Base-by-base conservation (phyloP, 257 asterid genomes). In the Euphrasia confusa region DNA sequence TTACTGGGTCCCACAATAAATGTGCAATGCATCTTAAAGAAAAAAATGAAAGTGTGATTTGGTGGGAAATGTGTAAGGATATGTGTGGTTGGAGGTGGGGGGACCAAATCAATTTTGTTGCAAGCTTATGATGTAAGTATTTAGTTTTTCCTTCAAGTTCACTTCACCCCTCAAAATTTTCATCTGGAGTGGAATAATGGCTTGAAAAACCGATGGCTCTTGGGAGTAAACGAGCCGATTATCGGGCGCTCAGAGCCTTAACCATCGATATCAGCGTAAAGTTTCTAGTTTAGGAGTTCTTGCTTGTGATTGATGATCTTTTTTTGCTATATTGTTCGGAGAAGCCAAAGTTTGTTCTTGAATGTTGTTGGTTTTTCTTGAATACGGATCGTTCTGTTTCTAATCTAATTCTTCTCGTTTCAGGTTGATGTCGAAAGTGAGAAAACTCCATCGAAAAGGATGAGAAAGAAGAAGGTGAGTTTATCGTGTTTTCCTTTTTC, bases 381-480 rank as follows among this genome's bases (percentile, higher is more conserved):
- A 37, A 8, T 37, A 4, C 42, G 7, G 2, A 37, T 37, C 2
- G 9, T 8, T 37, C 11, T 37, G 42, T 37, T 37, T 37, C 42
- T 37, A 0, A 54, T 64, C 7, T 27, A 2, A 42, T 58, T 64
- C 42, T 61, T 67, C 24, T 52, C 32, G 18, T 58, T 71, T 71
- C 83, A 84, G 91, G 79, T 74, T 63, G 67, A 39, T 48, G 84
- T 74, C 6, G 65, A 79, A 24, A 50, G 56, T 17, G 88, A 78
- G 30, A 73, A 73, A 15, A 50, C 69, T 30, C 45, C 59, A 57
- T 68, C 79, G 11, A 86, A 79, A 80, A 84, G 80, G 74, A 57
- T 89, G 37, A 76, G 85, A 81, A 86, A 71, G 88, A 88, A 88
- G 88, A 87, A 83, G 94, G 93, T 86, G 68, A 52, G 49, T 18